A percentile compares a stretch with the other conserved stretches of the same genome.
These are phyloP conservation scores for Eucommia ulmoides DNA, from an alignment of 257 asterid species.

Conservation along the genomic window DNA sequence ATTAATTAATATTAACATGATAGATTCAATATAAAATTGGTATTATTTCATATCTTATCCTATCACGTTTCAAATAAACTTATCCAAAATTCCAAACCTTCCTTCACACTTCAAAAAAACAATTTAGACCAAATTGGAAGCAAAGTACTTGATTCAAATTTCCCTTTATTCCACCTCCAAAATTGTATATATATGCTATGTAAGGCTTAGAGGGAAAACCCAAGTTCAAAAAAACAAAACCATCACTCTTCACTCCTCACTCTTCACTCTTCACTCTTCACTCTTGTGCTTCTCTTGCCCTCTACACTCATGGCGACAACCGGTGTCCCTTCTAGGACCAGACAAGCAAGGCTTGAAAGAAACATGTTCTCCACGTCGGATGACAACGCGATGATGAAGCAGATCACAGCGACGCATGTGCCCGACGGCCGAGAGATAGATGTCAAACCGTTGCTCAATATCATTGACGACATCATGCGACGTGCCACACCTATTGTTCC, in stretches of 20 bases:
- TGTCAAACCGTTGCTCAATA: slow-evolving; percentile 35
- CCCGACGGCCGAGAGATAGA: slow-evolving; percentile 45
- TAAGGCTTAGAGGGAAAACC: not conserved
- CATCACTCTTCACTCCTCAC: not conserved
- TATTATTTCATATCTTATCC: too few species aligned
- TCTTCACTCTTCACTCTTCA: not conserved
- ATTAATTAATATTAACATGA: too few species aligned
- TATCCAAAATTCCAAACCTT: not conserved
- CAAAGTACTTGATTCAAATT: not conserved
- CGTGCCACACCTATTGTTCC: slow-evolving; percentile 23
- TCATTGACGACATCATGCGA: slow-evolving; percentile 50
- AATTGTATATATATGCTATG: not conserved
- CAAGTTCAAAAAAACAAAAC: not conserved
- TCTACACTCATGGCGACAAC: not conserved
- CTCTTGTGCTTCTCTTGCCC: not conserved
- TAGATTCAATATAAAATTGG: too few species aligned
- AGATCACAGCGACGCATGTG: slow-evolving; percentile 32
- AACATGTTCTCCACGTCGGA: slow-evolving; percentile 34
- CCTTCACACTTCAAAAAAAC: too few species aligned
- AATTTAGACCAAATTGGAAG: not conserved
- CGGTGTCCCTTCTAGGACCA: not conserved
- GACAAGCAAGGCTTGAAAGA: slow-evolving; percentile 33
- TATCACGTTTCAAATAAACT: not conserved
- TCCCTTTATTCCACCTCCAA: not conserved
- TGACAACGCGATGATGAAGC: slow-evolving; percentile 44